Evolutionary conservation across 2,329 filamentous ascomycete species (phyloP).

Genomic region (Thermoascus crustaceus): DNA sequence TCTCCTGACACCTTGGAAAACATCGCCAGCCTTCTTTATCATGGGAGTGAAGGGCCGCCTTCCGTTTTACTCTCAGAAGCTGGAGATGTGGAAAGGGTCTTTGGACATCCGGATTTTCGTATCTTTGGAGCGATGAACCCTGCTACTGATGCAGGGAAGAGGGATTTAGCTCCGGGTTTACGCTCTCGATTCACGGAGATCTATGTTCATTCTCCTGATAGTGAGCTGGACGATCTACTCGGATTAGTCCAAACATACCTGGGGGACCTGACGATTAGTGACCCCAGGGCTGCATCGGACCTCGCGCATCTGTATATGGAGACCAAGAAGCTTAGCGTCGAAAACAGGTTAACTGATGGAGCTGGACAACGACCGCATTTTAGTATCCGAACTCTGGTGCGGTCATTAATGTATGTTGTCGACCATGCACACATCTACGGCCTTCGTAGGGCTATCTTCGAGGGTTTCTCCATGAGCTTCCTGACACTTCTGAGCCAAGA

Average conservation of each 20-base stretch:
- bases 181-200: constrained; percentile 91
- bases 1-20: constrained; percentile 92
- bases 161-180: constrained; percentile 81
- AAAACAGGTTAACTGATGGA: constrained; percentile 84
- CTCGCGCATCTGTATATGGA: constrained; percentile 82
- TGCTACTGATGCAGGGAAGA: constrained; percentile 92
- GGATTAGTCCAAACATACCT: constrained; percentile 86
- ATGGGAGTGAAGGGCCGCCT: constrained; percentile 61
- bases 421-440: constrained; percentile 79
- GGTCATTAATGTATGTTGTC: constrained; percentile 79
- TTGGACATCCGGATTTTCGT: constrained; percentile 84
- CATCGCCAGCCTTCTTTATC: constrained; percentile 76
- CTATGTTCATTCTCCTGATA: constrained; percentile 86
- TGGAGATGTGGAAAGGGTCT: constrained; percentile 81
- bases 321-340: constrained; percentile 70
- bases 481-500: constrained; percentile 75
- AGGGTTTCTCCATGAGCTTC: constrained; percentile 98
- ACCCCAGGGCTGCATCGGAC: constrained; percentile 67
- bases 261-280: constrained; percentile 59
- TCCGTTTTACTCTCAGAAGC: constrained; percentile 88
- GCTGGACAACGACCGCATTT: constrained; percentile 95
- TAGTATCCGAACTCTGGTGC: constrained; percentile 86
- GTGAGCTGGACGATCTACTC: constrained; percentile 74
- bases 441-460: constrained; percentile 75
- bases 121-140: constrained; percentile 99